A percentile compares a stretch with the other conserved stretches of the same genome.
Evolutionary conservation across 2,329 filamentous ascomycete genomes (phyloP).

Genomic region (Ophiosphaerella herpotricha): DNA sequence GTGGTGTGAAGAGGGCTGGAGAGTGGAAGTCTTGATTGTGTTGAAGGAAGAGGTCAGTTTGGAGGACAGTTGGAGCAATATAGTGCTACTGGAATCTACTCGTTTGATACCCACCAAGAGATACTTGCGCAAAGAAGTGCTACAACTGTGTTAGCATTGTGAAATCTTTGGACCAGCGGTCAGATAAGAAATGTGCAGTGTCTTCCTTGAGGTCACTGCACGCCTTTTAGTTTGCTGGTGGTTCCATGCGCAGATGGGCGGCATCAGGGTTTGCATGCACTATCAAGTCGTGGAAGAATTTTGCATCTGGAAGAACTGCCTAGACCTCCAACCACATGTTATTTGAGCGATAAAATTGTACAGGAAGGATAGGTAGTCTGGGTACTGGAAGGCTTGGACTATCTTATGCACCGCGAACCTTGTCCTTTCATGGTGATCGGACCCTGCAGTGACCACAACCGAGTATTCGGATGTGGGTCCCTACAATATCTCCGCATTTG

Average conservation of each 20-base stretch:
- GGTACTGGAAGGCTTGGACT: too few relatives aligned
- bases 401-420: background rate
- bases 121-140: background rate
- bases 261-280: background rate
- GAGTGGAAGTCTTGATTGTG: constrained; percentile 47
- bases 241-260: constrained; percentile 2
- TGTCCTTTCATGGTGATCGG: background rate
- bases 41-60: background rate
- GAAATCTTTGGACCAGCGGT: too few relatives aligned
- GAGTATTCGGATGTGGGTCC: background rate
- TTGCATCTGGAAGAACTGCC: background rate
- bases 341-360: background rate
- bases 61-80: background rate
- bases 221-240: too few relatives aligned
- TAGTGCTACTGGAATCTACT: background rate
- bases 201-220: too few relatives aligned
- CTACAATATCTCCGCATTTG: background rate
- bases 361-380: too few relatives aligned
- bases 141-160: too few relatives aligned
- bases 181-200: too few relatives aligned
- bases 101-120: background rate
- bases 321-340: background rate
- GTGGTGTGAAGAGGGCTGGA: constrained; percentile 53
- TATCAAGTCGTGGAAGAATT: background rate
- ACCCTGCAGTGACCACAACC: constrained; percentile 3